These are phyloP conservation scores for Choricystis sp. DNA, from an alignment of 139 green algal genomes.

Conservation along the genomic window DNA sequence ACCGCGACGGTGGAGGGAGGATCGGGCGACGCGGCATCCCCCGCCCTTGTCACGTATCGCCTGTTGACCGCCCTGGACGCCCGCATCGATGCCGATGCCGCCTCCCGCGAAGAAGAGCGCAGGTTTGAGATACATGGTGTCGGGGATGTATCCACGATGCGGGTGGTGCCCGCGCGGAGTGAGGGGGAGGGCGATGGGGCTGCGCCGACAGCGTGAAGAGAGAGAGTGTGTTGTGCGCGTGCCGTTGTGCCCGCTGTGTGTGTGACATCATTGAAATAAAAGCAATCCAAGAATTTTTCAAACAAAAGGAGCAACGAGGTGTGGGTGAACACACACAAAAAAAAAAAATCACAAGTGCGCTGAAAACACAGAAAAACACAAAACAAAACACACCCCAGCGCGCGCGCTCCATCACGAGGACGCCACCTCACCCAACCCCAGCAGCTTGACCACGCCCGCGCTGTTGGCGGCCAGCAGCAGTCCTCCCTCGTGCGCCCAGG, in stretches of 20 bases:
- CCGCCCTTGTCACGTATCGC: not conserved
- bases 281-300: not conserved
- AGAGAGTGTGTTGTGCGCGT: too few relatives aligned
- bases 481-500: not conserved
- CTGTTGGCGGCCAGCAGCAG: not conserved
- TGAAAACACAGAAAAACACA: too few relatives aligned
- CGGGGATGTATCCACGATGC: too few relatives aligned
- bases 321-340: too few relatives aligned
- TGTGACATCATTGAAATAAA: too few relatives aligned
- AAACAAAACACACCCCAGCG: not conserved
- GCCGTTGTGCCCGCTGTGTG: too few relatives aligned
- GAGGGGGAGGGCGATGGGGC: too few relatives aligned
- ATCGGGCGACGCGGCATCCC: not conserved
- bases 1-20: not conserved
- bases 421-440: too few relatives aligned
- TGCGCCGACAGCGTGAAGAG: too few relatives aligned
- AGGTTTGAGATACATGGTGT: too few relatives aligned
- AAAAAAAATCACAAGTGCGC: not conserved
- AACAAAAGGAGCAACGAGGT: not conserved
- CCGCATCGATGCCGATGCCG: not conserved
- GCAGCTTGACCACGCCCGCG: not conserved
- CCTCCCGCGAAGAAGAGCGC: not conserved
- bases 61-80: not conserved
- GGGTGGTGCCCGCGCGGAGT: too few relatives aligned
- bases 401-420: not conserved